Conservation (phyloP, 176 grass and related monocot species). For the Carex myosuroides region DNA sequence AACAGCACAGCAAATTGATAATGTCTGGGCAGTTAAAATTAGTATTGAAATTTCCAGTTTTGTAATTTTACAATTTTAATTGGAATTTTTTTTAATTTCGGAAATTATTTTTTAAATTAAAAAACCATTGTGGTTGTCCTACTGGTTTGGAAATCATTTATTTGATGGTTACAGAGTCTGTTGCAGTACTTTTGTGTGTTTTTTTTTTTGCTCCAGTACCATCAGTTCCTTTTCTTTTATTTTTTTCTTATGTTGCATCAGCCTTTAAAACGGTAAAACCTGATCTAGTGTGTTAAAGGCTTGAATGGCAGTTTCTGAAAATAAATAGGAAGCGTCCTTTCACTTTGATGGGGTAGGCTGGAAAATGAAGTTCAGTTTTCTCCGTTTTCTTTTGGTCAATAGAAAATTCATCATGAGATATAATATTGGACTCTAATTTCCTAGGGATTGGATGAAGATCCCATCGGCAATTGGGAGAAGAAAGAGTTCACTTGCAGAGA, state of each 20-base stretch:
- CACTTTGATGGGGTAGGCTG: background rate
- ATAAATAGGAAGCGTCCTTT: background rate
- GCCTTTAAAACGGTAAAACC: background rate
- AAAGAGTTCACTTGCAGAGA: constrained; percentile 76
- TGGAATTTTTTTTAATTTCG: background rate
- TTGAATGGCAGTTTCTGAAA: background rate
- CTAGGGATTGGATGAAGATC: constrained; percentile 34
- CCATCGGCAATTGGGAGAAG: constrained; percentile 42
- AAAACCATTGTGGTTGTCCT: background rate
- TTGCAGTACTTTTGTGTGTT: background rate
- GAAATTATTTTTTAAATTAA: background rate
- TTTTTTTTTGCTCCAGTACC: background rate
- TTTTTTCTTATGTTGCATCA: background rate
- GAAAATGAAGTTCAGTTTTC: background rate
- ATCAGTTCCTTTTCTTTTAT: background rate
- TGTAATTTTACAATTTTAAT: no score
- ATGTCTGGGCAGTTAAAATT: background rate
- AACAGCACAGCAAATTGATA: background rate
- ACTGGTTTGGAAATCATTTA: background rate
- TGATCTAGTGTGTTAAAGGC: background rate
- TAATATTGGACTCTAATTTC: background rate
- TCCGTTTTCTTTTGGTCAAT: background rate
- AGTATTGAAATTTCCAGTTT: no score
- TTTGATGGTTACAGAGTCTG: background rate
- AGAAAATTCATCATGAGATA: background rate